phyloP scores from a whole-genome alignment of 164 flowering plant genomes.

The Piper betle region DNA sequence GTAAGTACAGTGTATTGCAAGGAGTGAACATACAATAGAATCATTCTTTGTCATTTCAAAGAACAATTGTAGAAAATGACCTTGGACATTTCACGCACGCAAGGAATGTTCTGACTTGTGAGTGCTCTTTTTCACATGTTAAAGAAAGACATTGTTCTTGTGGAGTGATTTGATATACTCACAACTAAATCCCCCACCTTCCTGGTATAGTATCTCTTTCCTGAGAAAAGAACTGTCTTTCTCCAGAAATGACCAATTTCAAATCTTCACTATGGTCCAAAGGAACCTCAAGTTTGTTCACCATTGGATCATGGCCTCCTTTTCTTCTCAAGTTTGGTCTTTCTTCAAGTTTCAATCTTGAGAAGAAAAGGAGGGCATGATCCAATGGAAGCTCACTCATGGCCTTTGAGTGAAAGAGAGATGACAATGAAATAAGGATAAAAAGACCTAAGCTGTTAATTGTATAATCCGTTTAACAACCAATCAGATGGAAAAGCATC shows the following conservation, averaged over 20 bases:
- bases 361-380: not conserved
- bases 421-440: constrained; percentile 1
- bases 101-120: not conserved
- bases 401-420: not conserved
- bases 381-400: not conserved
- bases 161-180: not conserved
- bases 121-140: constrained; percentile 4
- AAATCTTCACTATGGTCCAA: constrained; percentile 2
- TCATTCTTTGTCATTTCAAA: not conserved
- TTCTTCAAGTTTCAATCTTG: not conserved
- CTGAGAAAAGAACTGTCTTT: not conserved
- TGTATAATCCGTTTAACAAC: constrained; percentile 13
- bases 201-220: constrained; percentile 1
- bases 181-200: too few relatives aligned
- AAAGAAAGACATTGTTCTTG: constrained; percentile 3
- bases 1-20: not conserved
- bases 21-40: not conserved
- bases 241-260: not conserved
- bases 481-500: constrained; percentile 25
- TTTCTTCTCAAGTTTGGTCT: too few relatives aligned
- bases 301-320: not conserved
- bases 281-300: not conserved
- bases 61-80: not conserved
- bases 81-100: not conserved
- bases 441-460: too few relatives aligned